Base-by-base conservation (phyloP, 164 flowering plant genomes). In the Santalum album region DNA sequence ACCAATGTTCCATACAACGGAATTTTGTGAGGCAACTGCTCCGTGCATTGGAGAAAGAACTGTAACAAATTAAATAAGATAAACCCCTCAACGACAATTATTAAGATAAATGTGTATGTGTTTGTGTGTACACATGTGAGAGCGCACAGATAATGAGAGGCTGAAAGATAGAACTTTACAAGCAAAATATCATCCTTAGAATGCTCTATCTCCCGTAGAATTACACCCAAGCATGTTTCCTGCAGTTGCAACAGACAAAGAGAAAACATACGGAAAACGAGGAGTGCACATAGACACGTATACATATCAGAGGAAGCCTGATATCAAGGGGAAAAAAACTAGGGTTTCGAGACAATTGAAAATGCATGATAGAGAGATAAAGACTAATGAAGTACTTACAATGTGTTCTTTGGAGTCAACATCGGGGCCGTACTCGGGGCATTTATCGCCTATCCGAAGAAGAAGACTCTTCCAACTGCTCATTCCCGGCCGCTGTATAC, bases 1-100 rank as follows among this genome's bases (percentile, higher is more conserved):
- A 94, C 99, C 99, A 94, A 25, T 38, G 97, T 82, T 57, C 82
- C 97, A 65, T 87, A 94, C 10, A 90, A 52, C 62, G 99, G 90
- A 65, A 83, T 70, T 78, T 94, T 94, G 76, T 94, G 99, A 51
- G 99, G 99, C 72, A 94, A 54, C 65, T 90, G 95, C 55, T 87
- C 89, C 2, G 85, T 82, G 57, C 97, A 94, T 38, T 90, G 81
- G 22, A 94, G 78, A 68, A 94, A 69, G 61, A 77, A 87, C 96
- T 94, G 87, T 55, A 43, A 70, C 7, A 50, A 64, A 12, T 25
- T 56, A 17, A 59, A 44, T 3, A 53, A 24, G 25, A 50, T 54
- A 32, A 62, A 55, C 18, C 56, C 42, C 22, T 48, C 24, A 58
- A 26, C 2, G 17, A 25, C 2, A n/a, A 26, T 29, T 50, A 10